Percentiles rank a stretch among this genome's conserved stretches.
Conservation (phyloP, 768 basidiomycete genomes). For the Leccinum variicolor region DNA sequence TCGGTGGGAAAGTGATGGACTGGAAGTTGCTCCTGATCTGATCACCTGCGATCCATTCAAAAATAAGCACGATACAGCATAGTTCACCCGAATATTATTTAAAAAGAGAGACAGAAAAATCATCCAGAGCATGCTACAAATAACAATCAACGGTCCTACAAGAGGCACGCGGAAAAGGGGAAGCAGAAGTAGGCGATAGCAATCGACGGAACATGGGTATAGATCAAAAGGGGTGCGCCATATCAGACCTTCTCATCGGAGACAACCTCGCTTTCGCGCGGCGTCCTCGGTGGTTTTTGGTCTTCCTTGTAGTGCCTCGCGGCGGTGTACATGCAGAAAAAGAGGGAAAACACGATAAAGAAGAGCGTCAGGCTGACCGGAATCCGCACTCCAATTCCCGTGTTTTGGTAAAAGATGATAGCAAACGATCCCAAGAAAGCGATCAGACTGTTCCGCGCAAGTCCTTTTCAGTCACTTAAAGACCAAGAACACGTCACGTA, state of each 20-base stretch:
- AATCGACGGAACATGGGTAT: not conserved
- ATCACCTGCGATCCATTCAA: slow-evolving; percentile 1
- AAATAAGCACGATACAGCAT: slow-evolving; percentile 6
- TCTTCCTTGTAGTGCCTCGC: slow-evolving; percentile 19
- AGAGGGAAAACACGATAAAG: slow-evolving; percentile 20
- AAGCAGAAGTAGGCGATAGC: not conserved
- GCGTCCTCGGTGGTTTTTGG: not conserved
- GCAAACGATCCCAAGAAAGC: slow-evolving; percentile 33
- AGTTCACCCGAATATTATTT: not conserved
- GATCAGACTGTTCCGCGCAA: slow-evolving; percentile 25
- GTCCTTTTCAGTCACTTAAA: slow-evolving; percentile 1
- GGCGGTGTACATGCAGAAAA: slow-evolving; percentile 30
- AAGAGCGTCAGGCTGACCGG: slow-evolving; percentile 25
- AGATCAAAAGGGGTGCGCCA: not conserved
- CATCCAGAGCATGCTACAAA: not conserved
- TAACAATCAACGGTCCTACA: not conserved
- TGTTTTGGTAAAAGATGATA: slow-evolving; percentile 28
- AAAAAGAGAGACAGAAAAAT: not conserved
- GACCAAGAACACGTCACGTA: slow-evolving; percentile 9
- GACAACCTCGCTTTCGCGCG: not conserved
- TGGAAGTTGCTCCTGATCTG: not conserved
- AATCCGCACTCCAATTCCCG: slow-evolving; percentile 24
- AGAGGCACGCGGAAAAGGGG: not conserved
- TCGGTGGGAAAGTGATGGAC: too few relatives aligned
- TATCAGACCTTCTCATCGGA: slow-evolving; percentile 3